Evolutionary conservation across 1,284 basidiomycete species (phyloP), one percentile per base, ranked within the genome.

Genomic region (Malassezia yamatoensis): DNA sequence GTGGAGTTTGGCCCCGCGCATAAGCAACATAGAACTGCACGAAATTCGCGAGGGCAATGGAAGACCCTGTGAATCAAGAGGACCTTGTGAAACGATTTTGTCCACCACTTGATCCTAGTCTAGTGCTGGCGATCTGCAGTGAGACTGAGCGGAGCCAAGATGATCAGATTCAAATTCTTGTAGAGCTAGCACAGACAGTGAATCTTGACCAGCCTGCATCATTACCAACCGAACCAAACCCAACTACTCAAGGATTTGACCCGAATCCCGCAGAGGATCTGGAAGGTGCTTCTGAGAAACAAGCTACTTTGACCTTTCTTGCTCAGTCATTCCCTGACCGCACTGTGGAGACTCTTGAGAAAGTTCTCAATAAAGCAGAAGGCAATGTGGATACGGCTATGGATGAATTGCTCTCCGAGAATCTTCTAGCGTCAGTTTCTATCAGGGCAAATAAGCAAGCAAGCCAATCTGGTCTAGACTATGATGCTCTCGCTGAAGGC

Each of bases 321-420:
- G 34, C 48, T 13, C 61, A 69, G 18, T 61, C 61, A 10, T 58
- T 58, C 24, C 55, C 55, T 16, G 33, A 45, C 16, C 29, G 37
- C 38, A 4, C 16, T 1, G 12, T 11, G 11, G 9, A 32, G 3
- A 7, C 20, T 11, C 37, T 58, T 7, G 33, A 44, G 18, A 18
- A 9, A 13, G n/a, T 18, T 21, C 56, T 69, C 6, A 11, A 51
- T 1, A 59, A 64, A 12, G 51, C 58, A 34, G 33, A 61, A 5
- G 63, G 59, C 32, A 63, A 69, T 39, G 59, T 71, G 1, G 62
- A 64, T 18, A 51, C 41, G 10, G 54, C 59, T 11, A 57, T 71
- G n/a, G 68, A 71, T 44, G 64, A 61, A 0, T 51, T 71, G 32
- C 59, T 67, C 43, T 64, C 61, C 1, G 56, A 65, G 41, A 65